phyloP scores from a whole-genome alignment of 2,329 filamentous ascomycete genomes.

The Rachicladosporium sp. region DNA sequence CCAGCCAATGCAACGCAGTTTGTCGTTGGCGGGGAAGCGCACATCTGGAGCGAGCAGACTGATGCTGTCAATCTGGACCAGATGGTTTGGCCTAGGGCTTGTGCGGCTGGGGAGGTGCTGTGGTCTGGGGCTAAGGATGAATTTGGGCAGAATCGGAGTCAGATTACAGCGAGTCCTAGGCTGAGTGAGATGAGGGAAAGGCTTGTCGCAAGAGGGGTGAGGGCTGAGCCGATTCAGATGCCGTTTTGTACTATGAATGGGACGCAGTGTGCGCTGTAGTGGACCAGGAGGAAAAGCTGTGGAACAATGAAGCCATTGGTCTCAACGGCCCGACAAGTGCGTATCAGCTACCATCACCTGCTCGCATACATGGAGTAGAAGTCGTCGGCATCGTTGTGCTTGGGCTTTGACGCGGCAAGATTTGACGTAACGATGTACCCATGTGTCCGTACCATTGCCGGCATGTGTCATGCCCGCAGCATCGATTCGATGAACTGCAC shows the following conservation, averaged over 20 bases:
- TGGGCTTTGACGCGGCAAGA: too few relatives aligned
- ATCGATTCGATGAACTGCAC: too few relatives aligned
- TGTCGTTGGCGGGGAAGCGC: slow-evolving; percentile 70
- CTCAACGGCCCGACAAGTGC: too few relatives aligned
- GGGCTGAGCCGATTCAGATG: slow-evolving; percentile 57
- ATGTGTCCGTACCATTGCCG: too few relatives aligned
- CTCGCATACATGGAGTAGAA: too few relatives aligned
- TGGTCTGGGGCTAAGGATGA: slow-evolving; percentile 63
- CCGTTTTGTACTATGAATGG: slow-evolving; percentile 56
- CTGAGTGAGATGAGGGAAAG: slow-evolving; percentile 66
- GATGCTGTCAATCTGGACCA: slow-evolving; percentile 62
- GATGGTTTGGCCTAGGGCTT: slow-evolving; percentile 65
- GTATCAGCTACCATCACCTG: too few relatives aligned
- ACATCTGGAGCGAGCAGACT: slow-evolving; percentile 68
- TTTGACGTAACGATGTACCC: too few relatives aligned
- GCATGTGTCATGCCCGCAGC: too few relatives aligned
- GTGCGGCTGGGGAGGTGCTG: slow-evolving; percentile 63
- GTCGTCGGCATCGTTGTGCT: too few relatives aligned
- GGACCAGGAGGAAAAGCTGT: not conserved
- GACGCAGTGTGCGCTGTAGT: slow-evolving; percentile 30
- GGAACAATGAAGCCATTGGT: not conserved
- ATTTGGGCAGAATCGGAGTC: slow-evolving; percentile 55
- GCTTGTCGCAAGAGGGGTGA: slow-evolving; percentile 55
- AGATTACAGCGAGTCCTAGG: slow-evolving; percentile 56
- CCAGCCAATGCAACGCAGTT: slow-evolving; percentile 49